Percentiles rank a stretch among this genome's conserved stretches.
Evolutionary conservation across 2,329 filamentous ascomycete species (phyloP).

Genomic region (Cladosporium phlei): DNA sequence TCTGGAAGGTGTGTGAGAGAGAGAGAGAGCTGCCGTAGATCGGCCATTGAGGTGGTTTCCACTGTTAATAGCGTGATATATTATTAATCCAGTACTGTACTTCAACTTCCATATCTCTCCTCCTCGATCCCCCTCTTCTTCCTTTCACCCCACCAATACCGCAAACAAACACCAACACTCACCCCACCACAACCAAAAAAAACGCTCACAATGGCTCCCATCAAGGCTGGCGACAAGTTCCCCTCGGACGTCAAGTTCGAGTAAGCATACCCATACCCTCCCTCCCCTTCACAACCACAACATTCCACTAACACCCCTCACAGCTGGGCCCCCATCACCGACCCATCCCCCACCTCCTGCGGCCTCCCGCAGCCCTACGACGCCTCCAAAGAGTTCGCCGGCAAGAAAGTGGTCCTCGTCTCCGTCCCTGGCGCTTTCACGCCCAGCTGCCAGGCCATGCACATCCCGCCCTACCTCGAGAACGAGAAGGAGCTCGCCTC

Average conservation of each 20-base stretch:
- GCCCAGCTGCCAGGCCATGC: slow-evolving; percentile 74
- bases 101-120: not conserved
- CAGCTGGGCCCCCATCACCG: slow-evolving; percentile 74
- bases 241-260: slow-evolving; percentile 74
- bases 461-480: slow-evolving; percentile 75
- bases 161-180: not conserved
- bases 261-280: slow-evolving; percentile 40
- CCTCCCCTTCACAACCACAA: not conserved
- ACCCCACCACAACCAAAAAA: not conserved
- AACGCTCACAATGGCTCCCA: slow-evolving; percentile 52
- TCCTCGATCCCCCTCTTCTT: not conserved
- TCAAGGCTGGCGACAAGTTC: slow-evolving; percentile 79
- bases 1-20: too few relatives aligned
- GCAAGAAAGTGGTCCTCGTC: slow-evolving; percentile 69
- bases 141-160: not conserved
- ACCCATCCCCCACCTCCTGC: slow-evolving; percentile 67
- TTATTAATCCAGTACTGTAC: not conserved
- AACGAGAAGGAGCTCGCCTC: slow-evolving; percentile 65
- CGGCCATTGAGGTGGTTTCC: slow-evolving; percentile 10
- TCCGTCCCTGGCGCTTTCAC: slow-evolving; percentile 75
- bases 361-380: slow-evolving; percentile 74
- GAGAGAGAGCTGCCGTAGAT: not conserved
- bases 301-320: slow-evolving; percentile 3
- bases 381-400: slow-evolving; percentile 68
- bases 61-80: not conserved